Evolutionary conservation across 805 yeast species (phyloP), one percentile per base, ranked within the genome.

Genomic region (Lachancea thermotolerans): DNA sequence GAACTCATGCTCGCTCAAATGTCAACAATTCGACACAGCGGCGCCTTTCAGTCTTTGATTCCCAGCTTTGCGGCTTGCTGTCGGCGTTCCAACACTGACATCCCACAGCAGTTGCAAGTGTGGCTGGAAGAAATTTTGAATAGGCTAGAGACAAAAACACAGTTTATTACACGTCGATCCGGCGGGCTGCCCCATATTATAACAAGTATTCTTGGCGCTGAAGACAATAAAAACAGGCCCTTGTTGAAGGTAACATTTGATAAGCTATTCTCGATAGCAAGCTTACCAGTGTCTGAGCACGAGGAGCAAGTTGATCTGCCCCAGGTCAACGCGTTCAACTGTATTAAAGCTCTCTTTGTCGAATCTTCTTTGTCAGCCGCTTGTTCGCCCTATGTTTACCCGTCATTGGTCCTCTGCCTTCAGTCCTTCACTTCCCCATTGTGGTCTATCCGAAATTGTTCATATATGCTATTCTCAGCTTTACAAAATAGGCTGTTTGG

Each of bases 401-500:
- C 66, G 10, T 83, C 85, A 0, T 65, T 91, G 25, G 70, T 72
- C 21, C 60, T 86, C 16, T 71, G 95, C 0, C 70, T 93, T 36
- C 55, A 65, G 2, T 73, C 80, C 31, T 87, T 91, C 63, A 71
- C 77, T 1, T 78, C 85, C 1, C 67, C 73, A 2, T 70, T 79
- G 18, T 91, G 98, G 98, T 80, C 95, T 0, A 74, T 91, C 25
- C 73, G 96, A 58, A 91, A 91, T 60, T 87, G 97, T 62, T 88
- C 95, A 0, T 84, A 90, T 15, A 93, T 91, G 98, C 70, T 91
- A 35, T 91, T 89, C 60, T 82, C 95, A 0, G 81, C 95, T 0
- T 64, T 91, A 35, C 93, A 87, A 56, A 83, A 82, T 48, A 73
- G 91, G 48, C 58, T 93, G 4, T 90, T 91, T 64, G 95, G 95